Percentiles rank a stretch among this genome's conserved stretches.
These are phyloP conservation scores for Camellia granthamiana DNA, from an alignment of 148 eudicot species.

Conservation along the genomic window DNA sequence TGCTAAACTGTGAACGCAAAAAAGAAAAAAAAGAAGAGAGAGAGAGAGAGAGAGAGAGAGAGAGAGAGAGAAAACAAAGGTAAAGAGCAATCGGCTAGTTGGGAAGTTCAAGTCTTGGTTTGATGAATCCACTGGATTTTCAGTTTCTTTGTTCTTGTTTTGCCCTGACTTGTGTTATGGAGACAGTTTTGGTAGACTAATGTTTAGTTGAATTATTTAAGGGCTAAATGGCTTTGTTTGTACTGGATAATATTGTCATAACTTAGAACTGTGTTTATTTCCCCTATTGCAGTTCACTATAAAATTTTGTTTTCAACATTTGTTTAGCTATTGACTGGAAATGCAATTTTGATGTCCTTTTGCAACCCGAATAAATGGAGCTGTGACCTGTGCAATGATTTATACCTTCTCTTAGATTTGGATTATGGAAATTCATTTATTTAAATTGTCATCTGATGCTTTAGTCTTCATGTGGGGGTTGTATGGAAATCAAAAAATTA, in stretches of 20 bases:
- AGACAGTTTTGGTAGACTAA: slow-evolving; percentile 22
- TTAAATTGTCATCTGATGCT: no score
- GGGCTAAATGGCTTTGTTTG: slow-evolving; percentile 13
- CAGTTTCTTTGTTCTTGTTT: neutral
- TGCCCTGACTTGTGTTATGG: neutral
- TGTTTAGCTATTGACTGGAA: neutral
- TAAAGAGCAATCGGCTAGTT: neutral
- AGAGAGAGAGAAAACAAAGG: neutral
- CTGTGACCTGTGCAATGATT: neutral
- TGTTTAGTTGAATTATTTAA: slow-evolving; percentile 13
- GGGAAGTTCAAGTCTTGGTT: slow-evolving; percentile 9
- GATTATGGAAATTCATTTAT: neutral
- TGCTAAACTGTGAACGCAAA: neutral
- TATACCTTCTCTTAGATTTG: neutral
- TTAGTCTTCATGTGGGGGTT: no score
- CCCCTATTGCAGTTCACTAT: neutral
- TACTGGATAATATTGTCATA: neutral
- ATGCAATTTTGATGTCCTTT: neutral
- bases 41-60: neutral
- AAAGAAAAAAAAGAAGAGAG: neutral
- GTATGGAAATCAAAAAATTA: no score
- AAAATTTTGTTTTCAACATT: neutral
- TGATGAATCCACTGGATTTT: neutral
- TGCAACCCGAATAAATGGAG: neutral
- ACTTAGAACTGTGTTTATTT: neutral